Evolutionary conservation across 331 rosid species (phyloP).

Genomic region (Pyrus hybrid): DNA sequence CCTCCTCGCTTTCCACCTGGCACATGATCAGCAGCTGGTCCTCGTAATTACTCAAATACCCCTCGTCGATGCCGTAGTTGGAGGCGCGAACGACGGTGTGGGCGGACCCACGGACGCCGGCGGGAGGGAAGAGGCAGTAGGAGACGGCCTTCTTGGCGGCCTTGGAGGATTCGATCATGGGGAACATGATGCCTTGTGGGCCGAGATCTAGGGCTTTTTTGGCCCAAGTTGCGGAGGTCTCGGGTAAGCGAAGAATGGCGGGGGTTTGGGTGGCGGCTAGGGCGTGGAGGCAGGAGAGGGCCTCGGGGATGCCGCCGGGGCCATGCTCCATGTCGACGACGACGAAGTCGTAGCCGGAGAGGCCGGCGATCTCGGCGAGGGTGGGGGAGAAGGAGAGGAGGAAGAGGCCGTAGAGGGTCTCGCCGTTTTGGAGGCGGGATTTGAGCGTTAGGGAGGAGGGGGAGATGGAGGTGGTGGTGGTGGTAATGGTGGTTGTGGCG

Average conservation of each 20-base stretch:
- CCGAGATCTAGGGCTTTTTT: constrained; percentile 87
- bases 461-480: neutral
- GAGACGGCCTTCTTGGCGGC: constrained; percentile 67
- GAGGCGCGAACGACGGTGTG: constrained; percentile 83
- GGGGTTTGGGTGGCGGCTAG: constrained; percentile 63
- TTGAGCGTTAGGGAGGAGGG: constrained; percentile 32
- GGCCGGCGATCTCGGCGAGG: constrained; percentile 71
- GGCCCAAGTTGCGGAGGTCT: constrained; percentile 61
- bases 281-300: constrained; percentile 72
- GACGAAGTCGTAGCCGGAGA: constrained; percentile 72
- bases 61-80: constrained; percentile 64
- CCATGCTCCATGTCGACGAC: constrained; percentile 91
- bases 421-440: constrained; percentile 59
- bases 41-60: constrained; percentile 53
- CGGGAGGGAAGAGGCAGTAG: constrained; percentile 63
- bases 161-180: constrained; percentile 55
- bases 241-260: constrained; percentile 68
- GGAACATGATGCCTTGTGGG: constrained; percentile 87
- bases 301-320: constrained; percentile 53
- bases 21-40: constrained; percentile 68
- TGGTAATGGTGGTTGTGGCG: neutral
- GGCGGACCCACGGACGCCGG: constrained; percentile 75
- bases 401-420: constrained; percentile 74
- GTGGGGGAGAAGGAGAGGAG: constrained; percentile 77
- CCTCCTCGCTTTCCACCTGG: constrained; percentile 64